phyloP scores from a whole-genome alignment of 106 monocot species.

The Posidonia australis region DNA sequence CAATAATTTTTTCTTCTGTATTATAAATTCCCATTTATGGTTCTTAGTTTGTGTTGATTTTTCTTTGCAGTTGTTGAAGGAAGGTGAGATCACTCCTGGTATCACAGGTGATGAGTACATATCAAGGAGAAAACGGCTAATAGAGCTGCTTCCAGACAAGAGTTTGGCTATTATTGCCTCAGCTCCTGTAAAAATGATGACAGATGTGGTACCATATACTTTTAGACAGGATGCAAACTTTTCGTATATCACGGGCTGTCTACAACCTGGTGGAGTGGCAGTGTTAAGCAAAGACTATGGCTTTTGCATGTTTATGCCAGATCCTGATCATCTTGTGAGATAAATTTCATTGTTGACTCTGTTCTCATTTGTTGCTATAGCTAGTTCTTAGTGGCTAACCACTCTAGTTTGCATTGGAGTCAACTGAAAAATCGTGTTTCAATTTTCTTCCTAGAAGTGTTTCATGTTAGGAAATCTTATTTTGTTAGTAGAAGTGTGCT shows the following conservation, averaged over 20 bases:
- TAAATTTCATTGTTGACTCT: background rate
- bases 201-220: slow-evolving; percentile 87
- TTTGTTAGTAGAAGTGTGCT: too few relatives aligned
- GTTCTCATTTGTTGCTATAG: too few relatives aligned
- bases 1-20: too few relatives aligned
- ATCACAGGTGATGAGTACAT: slow-evolving; percentile 59
- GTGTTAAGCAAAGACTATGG: slow-evolving; percentile 61
- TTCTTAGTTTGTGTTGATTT: too few relatives aligned
- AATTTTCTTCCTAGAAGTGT: too few relatives aligned
- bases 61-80: slow-evolving; percentile 38
- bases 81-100: slow-evolving; percentile 75
- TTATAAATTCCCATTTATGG: too few relatives aligned
- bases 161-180: slow-evolving; percentile 84
- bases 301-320: slow-evolving; percentile 96
- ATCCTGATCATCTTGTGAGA: slow-evolving; percentile 71
- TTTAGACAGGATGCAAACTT: slow-evolving; percentile 97
- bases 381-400: too few relatives aligned
- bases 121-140: slow-evolving; percentile 52
- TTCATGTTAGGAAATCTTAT: too few relatives aligned
- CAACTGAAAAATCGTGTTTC: too few relatives aligned
- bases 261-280: slow-evolving; percentile 85
- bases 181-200: slow-evolving; percentile 94
- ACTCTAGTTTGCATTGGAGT: too few relatives aligned
- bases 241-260: slow-evolving; percentile 75
- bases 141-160: slow-evolving; percentile 74